Evolutionary conservation across 2,329 filamentous ascomycete species (phyloP), one percentile per base, ranked within the genome.

Genomic region (Fusarium oligoseptatum): DNA sequence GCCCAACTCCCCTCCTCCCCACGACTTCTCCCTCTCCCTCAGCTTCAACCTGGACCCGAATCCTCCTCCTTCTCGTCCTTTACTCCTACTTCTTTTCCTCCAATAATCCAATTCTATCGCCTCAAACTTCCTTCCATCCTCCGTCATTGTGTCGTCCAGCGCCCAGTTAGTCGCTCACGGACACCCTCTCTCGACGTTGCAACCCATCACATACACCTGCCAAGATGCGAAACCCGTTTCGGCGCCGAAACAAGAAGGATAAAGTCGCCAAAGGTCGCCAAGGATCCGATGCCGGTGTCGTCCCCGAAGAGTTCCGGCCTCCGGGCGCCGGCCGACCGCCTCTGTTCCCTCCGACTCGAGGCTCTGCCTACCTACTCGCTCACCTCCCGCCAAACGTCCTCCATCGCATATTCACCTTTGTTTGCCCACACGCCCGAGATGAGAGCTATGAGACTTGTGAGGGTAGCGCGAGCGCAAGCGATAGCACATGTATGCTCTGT

Each of bases 401-500:
- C 67, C 88, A 91, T 75, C 90, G 89, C 80, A 95, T 98, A 80
- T 96, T 98, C 82, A 84, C 88, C 77, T 91, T 91, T 76, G 92
- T 98, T 66, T 98, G 95, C 78, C 95, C 95, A 9, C 96, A 98
- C 83, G 86, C 91, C 39, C 85, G 86, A 64, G 95, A 98, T 83
- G 87, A 92, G 80, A 92, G 88, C 69, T 97, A 97, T 82, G 92
- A 94, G 75, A 92, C 92, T 48, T 96, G 94, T 79, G 96, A 98
- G 85, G 90, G 94, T 78, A 94, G 93, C 69, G 91, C 93, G 75
- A 74, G 69, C 36, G 60, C 67, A 22, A 89, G 91, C 60, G 92
- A 93, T 76, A 92, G 95, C 84, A 92, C 91, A 66, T 98, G 96
- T 85, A 96, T 97, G 93, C 91, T 97, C 76, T 98, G 96, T 85